Evolutionary conservation across 768 basidiomycete species (phyloP).

Genomic region (Candolleomyces efflorescens): DNA sequence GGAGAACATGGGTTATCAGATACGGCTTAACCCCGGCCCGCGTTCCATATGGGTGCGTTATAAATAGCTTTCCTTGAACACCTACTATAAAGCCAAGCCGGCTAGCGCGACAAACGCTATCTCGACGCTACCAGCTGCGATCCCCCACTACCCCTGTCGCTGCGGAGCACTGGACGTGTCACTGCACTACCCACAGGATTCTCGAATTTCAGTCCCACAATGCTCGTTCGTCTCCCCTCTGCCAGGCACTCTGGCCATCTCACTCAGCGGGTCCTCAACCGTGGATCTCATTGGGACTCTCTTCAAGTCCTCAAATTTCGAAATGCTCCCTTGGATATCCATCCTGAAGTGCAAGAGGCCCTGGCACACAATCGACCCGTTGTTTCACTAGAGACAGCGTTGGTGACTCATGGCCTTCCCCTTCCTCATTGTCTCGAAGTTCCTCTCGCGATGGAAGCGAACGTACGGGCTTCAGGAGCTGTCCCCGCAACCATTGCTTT

Average conservation of each 20-base stretch:
- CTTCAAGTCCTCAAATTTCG: background rate
- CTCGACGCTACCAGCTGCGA: too few species aligned
- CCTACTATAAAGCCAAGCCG: too few species aligned
- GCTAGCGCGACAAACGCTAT: too few species aligned
- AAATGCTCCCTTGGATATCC: conserved; percentile 54
- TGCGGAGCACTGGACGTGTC: too few species aligned
- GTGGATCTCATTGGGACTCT: background rate
- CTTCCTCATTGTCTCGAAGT: conserved; percentile 73
- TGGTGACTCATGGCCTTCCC: conserved; percentile 92
- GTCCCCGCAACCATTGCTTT: conserved; percentile 90
- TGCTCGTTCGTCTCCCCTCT: too few species aligned
- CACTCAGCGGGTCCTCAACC: background rate
- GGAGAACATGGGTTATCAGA: background rate
- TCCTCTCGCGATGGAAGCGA: conserved; percentile 64
- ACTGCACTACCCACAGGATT: too few species aligned
- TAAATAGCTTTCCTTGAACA: background rate
- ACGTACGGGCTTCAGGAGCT: conserved; percentile 71
- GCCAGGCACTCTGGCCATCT: background rate
- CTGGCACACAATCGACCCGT: conserved; percentile 60
- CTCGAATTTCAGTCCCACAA: too few species aligned
- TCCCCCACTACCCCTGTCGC: too few species aligned
- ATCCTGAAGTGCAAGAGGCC: conserved; percentile 83
- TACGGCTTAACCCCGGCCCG: background rate
- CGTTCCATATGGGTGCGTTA: background rate
- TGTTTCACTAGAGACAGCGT: conserved; percentile 89